These are phyloP conservation scores for Dalbergia cochinchinensis DNA, from an alignment of 306 rosid genomes.

Conservation along the genomic window DNA sequence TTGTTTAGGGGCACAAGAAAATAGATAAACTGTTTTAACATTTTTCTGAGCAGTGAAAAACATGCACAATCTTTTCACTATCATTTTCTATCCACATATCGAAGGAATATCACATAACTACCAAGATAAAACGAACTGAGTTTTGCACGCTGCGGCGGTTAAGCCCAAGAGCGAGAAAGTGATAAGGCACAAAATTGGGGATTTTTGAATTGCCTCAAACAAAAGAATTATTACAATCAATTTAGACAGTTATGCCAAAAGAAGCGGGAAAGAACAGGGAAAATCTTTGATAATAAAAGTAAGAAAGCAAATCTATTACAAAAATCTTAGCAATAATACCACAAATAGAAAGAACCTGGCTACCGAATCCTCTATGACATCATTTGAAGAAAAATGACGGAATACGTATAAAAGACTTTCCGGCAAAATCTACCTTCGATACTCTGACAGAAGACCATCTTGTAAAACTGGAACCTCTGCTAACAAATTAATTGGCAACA, in stretches of 20 bases:
- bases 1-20: background rate
- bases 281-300: background rate
- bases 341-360: constrained; percentile 40
- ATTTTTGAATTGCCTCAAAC: constrained; percentile 14
- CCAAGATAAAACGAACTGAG: background rate
- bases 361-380: constrained; percentile 52
- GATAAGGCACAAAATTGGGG: background rate
- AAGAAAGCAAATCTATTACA: constrained; percentile 48
- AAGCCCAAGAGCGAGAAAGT: constrained; percentile 13
- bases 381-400: constrained; percentile 42
- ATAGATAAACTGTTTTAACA: background rate
- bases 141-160: background rate
- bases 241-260: constrained; percentile 38
- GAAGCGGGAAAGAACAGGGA: background rate
- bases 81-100: background rate
- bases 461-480: constrained; percentile 74
- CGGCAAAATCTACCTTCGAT: constrained; percentile 59
- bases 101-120: background rate
- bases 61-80: background rate
- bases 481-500: constrained; percentile 50
- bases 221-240: constrained; percentile 33
- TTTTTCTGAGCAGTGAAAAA: background rate
- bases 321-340: constrained; percentile 39
- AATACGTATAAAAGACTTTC: constrained; percentile 44
- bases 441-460: constrained; percentile 71